These are phyloP conservation scores for Glycine latifolia DNA, from an alignment of 306 rosid genomes.

Conservation along the genomic window DNA sequence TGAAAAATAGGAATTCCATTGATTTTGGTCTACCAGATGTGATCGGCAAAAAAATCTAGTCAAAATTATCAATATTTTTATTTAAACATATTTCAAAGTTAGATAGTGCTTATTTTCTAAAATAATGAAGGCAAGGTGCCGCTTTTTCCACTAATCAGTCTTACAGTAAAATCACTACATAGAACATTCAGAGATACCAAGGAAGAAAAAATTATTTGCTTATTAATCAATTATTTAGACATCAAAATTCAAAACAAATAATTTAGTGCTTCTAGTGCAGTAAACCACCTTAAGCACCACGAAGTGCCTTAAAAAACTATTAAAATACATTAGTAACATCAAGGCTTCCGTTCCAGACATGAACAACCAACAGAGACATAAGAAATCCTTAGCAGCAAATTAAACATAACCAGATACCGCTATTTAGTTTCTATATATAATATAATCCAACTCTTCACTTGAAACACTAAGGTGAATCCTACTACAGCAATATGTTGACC, in stretches of 20 bases:
- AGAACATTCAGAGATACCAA: background rate
- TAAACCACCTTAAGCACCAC: conserved; percentile 27
- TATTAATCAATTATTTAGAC: conserved; percentile 19
- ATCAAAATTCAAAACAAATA: conserved; percentile 3
- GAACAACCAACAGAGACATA: conserved; percentile 32
- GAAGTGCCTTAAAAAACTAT: conserved; percentile 15
- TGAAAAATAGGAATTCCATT: no score
- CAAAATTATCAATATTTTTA: no score
- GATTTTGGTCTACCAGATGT: no score
- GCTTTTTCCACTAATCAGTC: no score
- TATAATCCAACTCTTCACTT: conserved; percentile 29
- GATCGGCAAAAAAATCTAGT: no score
- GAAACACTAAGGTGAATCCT: conserved; percentile 3
- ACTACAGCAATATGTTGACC: conserved; percentile 22
- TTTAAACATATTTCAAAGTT: background rate
- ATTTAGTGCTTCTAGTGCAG: conserved; percentile 23
- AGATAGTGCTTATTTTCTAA: no score
- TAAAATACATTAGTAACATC: conserved; percentile 37
- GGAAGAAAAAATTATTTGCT: background rate
- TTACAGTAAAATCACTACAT: no score
- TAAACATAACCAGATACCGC: conserved; percentile 22
- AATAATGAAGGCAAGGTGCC: no score
- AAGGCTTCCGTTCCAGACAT: conserved; percentile 10
- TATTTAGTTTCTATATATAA: conserved; percentile 13
- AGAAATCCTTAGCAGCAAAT: conserved; percentile 37